Percentiles rank a stretch among this genome's conserved stretches.
phyloP scores from a whole-genome alignment of 345 rosid species.

The Conringia planisiliqua region DNA sequence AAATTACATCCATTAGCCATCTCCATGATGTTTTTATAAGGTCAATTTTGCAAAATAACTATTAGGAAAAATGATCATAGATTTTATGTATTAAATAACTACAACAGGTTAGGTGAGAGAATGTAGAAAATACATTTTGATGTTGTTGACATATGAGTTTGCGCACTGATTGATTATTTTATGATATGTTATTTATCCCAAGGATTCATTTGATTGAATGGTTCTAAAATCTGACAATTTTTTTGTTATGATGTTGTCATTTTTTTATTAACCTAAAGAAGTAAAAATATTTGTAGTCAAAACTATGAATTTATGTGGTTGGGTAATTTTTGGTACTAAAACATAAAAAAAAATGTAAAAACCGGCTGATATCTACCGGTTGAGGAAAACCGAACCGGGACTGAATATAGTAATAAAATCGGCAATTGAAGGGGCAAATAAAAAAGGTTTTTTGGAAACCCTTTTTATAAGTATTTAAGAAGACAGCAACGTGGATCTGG shows the following conservation, averaged over 20 bases:
- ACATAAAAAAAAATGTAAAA: not conserved
- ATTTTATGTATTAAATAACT: not conserved
- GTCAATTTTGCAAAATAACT: not conserved
- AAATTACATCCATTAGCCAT: not conserved
- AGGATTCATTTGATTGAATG: too few relatives aligned
- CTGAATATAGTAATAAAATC: not conserved
- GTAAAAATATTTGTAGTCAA: not conserved
- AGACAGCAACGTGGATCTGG: conserved; percentile 38
- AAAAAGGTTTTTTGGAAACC: not conserved
- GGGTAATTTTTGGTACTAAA: not conserved
- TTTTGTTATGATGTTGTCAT: not conserved
- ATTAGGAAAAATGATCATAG: too few relatives aligned
- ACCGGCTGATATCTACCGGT: not conserved
- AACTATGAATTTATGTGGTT: not conserved
- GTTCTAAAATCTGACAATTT: not conserved
- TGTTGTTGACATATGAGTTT: not conserved
- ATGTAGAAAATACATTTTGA: not conserved
- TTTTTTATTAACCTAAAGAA: not conserved
- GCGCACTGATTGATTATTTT: not conserved
- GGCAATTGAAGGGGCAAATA: not conserved
- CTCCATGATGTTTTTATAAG: not conserved
- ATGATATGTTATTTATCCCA: not conserved
- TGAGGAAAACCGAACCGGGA: conserved; percentile 13
- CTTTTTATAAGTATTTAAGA: conserved; percentile 9
- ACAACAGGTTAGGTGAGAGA: not conserved